Evolutionary conservation across 1,284 basidiomycete genomes (phyloP), one percentile per base, ranked within the genome.

Genomic region (Xanthoconium separans): DNA sequence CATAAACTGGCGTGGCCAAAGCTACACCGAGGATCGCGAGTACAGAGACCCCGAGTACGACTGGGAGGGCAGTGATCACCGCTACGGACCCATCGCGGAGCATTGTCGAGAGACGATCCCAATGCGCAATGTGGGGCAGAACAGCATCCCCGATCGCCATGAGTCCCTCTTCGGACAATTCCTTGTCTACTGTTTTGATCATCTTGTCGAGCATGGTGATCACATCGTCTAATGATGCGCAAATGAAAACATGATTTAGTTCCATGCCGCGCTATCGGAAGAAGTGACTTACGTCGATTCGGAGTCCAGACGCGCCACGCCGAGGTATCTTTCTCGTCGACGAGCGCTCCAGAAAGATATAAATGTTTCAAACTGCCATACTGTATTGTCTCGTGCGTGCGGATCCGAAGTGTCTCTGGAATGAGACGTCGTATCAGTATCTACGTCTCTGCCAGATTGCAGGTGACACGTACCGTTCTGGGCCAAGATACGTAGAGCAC

Each of bases 401-500:
- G 6, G 0, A 44, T 20, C 12, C 62, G 54, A 9, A 68, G 50
- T 11, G 4, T 37, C 43, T 62, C 63, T 67, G 43, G 8, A 36
- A 44, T 18, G 20, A 44, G 15, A 11, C 36, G 37, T 41, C 4
- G 5, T 13, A 20, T 58, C 20, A 55, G 43, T 36, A 27, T 2
- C 15, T n/a, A 12, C 2, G 20, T 15, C 33, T 34, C 33, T 7
- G 33, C 4, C 12, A n/a, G 13, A 20, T 12, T n/a, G 2, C 1
- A 29, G 11, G 36, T 6, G 34, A 40, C 4, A 55, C 65, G 54
- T 39, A 22, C 64, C n/a, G 12, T 60, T 52, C 34, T 55, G 63
- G 3, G 52, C 64, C 16, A 65, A 33, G 15, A 51, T 55, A 27
- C 50, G 58, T 31, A 65, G 33, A 4, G 66, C 61, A 29, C 58